phyloP scores from a whole-genome alignment of 108 stramenopile species.

The Discostella stelligeroides region DNA sequence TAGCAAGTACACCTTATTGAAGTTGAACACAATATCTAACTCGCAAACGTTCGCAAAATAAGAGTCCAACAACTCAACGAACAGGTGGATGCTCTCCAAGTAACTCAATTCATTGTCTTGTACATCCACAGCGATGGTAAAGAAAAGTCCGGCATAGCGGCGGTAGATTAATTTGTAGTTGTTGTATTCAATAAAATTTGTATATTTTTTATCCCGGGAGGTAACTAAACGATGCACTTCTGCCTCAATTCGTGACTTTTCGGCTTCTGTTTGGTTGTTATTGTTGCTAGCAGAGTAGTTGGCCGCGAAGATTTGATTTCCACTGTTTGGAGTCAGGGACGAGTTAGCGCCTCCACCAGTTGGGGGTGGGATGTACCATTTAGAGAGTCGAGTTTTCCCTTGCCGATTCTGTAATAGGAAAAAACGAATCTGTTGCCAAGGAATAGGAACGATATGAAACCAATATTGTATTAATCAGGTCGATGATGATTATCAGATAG shows the following conservation, averaged over 20 bases:
- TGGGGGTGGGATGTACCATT: conserved; percentile 93
- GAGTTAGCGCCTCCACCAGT: conserved; percentile 38
- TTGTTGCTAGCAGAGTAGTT: conserved; percentile 39
- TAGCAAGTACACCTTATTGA: conserved; percentile 98
- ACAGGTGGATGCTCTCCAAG: conserved; percentile 98
- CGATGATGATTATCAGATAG: too few relatives aligned
- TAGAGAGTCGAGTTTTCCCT: conserved; percentile 99
- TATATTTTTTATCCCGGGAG: conserved; percentile 96
- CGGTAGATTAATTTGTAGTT: conserved; percentile 99
- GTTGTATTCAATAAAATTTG: conserved; percentile 99
- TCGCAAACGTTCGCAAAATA: conserved; percentile 99
- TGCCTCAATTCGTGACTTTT: conserved; percentile 94
- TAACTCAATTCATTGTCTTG: conserved; percentile 97
- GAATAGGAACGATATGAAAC: not conserved
- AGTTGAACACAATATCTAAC: conserved; percentile 99
- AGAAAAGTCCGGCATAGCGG: conserved; percentile 98
- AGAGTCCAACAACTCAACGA: conserved; percentile 98
- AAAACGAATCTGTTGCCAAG: conserved; percentile 92
- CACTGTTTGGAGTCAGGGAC: conserved; percentile 29
- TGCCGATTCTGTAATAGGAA: conserved; percentile 98
- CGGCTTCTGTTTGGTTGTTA: conserved; percentile 74
- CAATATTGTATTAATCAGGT: too few relatives aligned
- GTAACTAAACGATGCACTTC: conserved; percentile 97
- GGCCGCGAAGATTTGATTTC: conserved; percentile 22
- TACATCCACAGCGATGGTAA: conserved; percentile 97